Conservation (phyloP, 2,329 filamentous ascomycete species). For the Fusarium sp. region DNA sequence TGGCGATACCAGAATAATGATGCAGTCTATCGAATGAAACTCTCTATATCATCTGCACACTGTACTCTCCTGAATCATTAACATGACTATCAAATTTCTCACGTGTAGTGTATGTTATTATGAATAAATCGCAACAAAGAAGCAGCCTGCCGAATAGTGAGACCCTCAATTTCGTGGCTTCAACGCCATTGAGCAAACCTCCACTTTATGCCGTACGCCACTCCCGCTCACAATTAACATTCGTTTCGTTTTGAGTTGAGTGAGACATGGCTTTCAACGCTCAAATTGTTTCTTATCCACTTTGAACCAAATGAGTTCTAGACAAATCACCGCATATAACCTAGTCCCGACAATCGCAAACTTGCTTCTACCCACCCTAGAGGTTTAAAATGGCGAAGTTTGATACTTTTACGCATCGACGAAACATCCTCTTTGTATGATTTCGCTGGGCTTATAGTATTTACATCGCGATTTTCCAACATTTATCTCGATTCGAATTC, state of each 20-base stretch:
- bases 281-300: constrained; percentile 10
- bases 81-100: neutral
- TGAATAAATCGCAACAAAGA: neutral
- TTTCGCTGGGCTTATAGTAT: too few relatives aligned
- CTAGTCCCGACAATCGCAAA: neutral
- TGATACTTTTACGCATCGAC: too few relatives aligned
- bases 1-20: too few relatives aligned
- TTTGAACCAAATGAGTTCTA: neutral
- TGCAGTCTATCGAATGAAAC: too few relatives aligned
- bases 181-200: constrained; percentile 16
- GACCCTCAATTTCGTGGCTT: constrained; percentile 25
- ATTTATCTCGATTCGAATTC: neutral
- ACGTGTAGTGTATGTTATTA: neutral
- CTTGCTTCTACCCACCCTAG: constrained; percentile 8
- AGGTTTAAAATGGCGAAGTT: neutral
- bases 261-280: constrained; percentile 20
- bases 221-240: constrained; percentile 26
- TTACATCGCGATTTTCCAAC: neutral
- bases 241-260: constrained; percentile 27
- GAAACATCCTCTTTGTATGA: too few relatives aligned
- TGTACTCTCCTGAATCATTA: too few relatives aligned
- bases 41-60: too few relatives aligned
- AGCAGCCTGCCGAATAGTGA: neutral
- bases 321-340: neutral
- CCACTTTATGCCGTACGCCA: constrained; percentile 27